Percentiles rank a stretch among this genome's conserved stretches.
Evolutionary conservation across 495 filamentous ascomycete genomes (phyloP).

Genomic region (Neurospora intermedia): DNA sequence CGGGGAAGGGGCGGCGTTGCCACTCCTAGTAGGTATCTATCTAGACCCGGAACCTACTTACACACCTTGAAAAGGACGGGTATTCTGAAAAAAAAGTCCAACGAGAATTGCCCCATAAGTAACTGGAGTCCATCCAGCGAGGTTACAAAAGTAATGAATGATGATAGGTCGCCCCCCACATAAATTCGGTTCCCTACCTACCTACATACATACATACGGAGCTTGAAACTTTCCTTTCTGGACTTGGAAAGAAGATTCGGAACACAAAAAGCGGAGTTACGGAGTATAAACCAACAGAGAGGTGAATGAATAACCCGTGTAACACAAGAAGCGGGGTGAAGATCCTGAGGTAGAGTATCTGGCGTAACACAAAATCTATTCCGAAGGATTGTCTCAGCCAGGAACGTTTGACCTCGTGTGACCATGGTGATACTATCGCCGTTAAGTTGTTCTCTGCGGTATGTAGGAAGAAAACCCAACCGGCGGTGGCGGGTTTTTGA

Average conservation of each 20-base stretch:
- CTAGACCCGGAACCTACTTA: no score
- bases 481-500: not conserved
- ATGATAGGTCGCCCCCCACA: no score
- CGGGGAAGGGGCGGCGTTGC: no score
- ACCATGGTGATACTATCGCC: not conserved
- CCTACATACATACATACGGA: not conserved
- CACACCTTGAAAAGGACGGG: no score
- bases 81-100: no score
- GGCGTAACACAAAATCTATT: not conserved
- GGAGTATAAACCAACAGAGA: not conserved
- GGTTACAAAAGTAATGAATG: no score
- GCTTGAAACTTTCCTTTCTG: not conserved
- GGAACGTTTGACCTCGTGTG: not conserved
- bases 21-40: no score
- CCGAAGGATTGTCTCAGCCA: not conserved
- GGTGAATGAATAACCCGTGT: not conserved
- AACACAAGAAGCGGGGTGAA: not conserved
- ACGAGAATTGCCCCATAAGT: no score
- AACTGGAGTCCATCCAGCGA: no score
- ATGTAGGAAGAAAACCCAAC: not conserved
- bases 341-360: not conserved
- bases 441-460: not conserved
- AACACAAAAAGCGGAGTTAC: not conserved
- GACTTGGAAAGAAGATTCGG: not conserved
- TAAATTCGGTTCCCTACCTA: not conserved